Evolutionary conservation across 1,284 basidiomycete genomes (phyloP), one percentile per base, ranked within the genome.

Genomic region (Ceratobasidium sp.): DNA sequence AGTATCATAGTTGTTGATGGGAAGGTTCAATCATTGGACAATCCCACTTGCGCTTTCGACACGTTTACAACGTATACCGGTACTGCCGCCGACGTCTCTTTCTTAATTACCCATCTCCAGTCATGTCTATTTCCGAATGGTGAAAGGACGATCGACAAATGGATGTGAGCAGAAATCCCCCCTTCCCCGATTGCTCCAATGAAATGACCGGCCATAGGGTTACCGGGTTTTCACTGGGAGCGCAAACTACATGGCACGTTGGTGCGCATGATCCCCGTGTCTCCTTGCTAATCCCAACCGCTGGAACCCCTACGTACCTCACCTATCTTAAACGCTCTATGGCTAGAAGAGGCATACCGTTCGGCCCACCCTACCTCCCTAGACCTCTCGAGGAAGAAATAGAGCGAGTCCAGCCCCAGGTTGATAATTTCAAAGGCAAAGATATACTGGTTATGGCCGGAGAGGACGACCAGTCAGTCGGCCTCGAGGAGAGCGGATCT

Each of bases 111-210:
- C 76, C 86, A 87, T 75, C 79, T 88, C 2, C 81, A 82, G 4
- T 74, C 85, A 0, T 84, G 85, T 75, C 81, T 88, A 27, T 89
- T 87, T 78, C 87, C 86, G 0, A 65, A 83, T 36, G 86, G 84
- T 60, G 86, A 87, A 75, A 81, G 83, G 19, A 72, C 48, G 6
- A 82, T 88, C 19, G 82, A 81, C 5, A 82, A 86, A 67, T 87
- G 82, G 80, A 83, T 83, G 64, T 60, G 56, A 41, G 50, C 47
- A 15, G 54, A n/a, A 1, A 31, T 36, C 31, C 63, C 41, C 50
- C 36, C 22, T 29, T 31, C 69, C 67, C 29, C 47, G 31, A 47
- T 22, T n/a, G 27, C 19, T 22, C 27, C 8, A 63, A 11, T n/a
- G 54, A 31, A 36, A 27, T 15, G 33, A 31, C 24, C 31, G 63